Evolutionary conservation across 345 rosid genomes (phyloP).

Genomic region (Eucalyptus brandiana): DNA sequence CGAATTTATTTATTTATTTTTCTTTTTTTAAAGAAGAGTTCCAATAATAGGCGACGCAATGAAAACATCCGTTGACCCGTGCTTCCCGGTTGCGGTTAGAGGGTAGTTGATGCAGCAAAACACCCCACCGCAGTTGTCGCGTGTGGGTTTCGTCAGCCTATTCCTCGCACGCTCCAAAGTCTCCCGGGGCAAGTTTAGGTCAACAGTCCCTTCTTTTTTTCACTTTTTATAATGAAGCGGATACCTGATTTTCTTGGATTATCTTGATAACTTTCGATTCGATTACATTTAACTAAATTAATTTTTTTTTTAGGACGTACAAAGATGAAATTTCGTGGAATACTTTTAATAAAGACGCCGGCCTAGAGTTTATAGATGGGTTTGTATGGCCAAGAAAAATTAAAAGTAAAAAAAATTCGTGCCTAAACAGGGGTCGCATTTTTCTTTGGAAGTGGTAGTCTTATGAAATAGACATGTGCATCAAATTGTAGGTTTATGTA

Average conservation of each 20-base stretch:
- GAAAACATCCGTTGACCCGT: background rate
- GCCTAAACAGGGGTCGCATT: background rate
- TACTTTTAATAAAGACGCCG: background rate
- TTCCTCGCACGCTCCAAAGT: background rate
- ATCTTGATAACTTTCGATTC: background rate
- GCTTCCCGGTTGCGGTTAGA: background rate
- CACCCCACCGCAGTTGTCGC: background rate
- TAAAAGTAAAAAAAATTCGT: background rate
- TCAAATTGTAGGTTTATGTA: background rate
- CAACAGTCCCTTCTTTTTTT: background rate
- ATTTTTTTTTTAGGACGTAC: background rate
- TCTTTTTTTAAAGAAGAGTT: background rate
- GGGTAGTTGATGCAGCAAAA: background rate
- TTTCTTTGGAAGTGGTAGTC: background rate
- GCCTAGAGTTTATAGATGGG: background rate
- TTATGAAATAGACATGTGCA: background rate
- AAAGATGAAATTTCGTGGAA: background rate
- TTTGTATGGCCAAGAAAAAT: background rate
- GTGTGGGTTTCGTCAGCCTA: background rate
- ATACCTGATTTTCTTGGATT: background rate
- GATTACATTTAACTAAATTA: background rate
- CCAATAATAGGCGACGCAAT: background rate
- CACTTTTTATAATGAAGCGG: background rate
- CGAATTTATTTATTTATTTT: fast-evolving
- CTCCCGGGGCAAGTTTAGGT: background rate